Base-by-base conservation (phyloP, 1,284 basidiomycete species). In the Vanrija sp. region DNA sequence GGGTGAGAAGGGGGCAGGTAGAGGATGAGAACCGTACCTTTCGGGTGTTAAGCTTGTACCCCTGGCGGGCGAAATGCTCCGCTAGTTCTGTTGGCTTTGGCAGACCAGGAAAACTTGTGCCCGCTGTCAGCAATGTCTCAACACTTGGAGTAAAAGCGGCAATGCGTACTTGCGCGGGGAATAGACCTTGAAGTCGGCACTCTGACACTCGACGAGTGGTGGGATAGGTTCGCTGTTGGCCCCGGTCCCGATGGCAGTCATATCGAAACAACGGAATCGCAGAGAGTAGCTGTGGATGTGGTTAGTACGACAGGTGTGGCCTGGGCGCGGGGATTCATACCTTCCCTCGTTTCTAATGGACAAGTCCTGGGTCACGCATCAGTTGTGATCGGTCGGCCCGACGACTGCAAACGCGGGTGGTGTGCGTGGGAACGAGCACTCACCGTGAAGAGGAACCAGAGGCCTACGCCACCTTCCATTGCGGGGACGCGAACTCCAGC, bases 391-490 rank as follows among this genome's bases (percentile, higher is more conserved):
- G 22, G 16, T 31, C 43, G 25, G 14, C 5, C 20, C 25, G 23
- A 16, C 23, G 22, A 19, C 12, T 15, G 6, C 3, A 23, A 24
- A 47, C 31, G 27, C 14, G 23, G 24, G 19, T 45, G 18, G 14
- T 14, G 31, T 31, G 31, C 24, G 12, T n/a, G 31, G 31, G 31
- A 31, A 27, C 16, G 31, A 9, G n/a, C 4, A 44, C 69, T 60
- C 36, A 74, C 72, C 1, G 67, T 69, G 54, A 75, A 75, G 2
- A 72, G 43, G 46, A 75, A 75, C 72, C 72, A 75, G 6, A 70
- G 38, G 2, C 70, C 70, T 39, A 65, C 42, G 6, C 61, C 63
- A 3, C 69, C 68, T 38, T 67, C 67, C 23, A 60, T 59, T 6
- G 65, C 66, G 1, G 62, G 52, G 2, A 73, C 67, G 16, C 62